Evolutionary conservation across 2,329 filamentous ascomycete species (phyloP).

Genomic region (Rutstroemia sp.): DNA sequence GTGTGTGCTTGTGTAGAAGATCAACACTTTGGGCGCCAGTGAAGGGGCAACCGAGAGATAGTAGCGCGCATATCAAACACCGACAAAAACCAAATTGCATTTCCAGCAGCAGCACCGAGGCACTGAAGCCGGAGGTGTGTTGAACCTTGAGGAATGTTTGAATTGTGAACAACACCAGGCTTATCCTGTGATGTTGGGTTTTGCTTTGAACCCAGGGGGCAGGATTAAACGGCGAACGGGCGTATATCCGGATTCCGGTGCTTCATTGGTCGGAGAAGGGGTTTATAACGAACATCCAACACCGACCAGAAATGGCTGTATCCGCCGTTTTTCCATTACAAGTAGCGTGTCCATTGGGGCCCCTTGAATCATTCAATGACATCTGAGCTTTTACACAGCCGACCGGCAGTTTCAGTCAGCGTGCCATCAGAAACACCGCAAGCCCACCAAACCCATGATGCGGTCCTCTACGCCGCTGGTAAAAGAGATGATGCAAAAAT

Average conservation of each 20-base stretch:
- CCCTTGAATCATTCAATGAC: neutral
- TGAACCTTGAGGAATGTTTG: too few species aligned
- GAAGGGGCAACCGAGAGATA: too few species aligned
- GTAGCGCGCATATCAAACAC: too few species aligned
- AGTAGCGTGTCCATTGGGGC: neutral
- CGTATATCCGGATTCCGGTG: neutral
- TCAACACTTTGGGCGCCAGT: too few species aligned
- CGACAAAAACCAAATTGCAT: too few species aligned
- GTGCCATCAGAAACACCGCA: conserved; percentile 4
- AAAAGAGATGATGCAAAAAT: conserved; percentile 13
- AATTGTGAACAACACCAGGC: neutral
- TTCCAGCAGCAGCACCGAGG: too few species aligned
- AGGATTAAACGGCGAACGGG: neutral
- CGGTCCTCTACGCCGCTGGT: neutral
- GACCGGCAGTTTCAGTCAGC: conserved; percentile 8
- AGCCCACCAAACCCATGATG: neutral
- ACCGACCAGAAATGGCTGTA: neutral
- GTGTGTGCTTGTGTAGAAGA: too few species aligned
- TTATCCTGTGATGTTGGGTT: neutral
- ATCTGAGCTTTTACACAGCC: conserved; percentile 1
- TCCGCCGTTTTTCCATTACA: neutral
- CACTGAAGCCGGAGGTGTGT: too few species aligned
- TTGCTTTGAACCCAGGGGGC: neutral
- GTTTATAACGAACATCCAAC: neutral
- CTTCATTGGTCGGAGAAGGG: neutral